Evolutionary conservation across 78 protist genomes (phyloP).

Genomic region (Isochrysis galbana): DNA sequence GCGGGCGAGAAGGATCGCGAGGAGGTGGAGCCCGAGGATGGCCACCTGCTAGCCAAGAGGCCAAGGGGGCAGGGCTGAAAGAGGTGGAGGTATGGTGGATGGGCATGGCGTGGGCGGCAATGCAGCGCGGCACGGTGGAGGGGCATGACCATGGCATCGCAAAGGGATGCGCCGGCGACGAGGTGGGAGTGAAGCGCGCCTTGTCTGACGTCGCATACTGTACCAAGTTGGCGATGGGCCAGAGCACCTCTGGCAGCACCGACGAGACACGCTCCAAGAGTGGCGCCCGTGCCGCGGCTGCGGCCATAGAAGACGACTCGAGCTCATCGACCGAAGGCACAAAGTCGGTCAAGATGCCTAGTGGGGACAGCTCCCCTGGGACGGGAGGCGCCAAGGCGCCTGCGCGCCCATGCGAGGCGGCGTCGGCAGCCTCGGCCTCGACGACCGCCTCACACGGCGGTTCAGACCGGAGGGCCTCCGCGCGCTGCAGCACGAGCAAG

Average conservation of each 20-base stretch:
- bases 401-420: not conserved
- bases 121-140: too few relatives aligned
- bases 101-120: too few relatives aligned
- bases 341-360: too few relatives aligned
- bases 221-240: not conserved
- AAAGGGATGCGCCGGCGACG: too few relatives aligned
- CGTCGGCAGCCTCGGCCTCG: not conserved
- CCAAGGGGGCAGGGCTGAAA: too few relatives aligned
- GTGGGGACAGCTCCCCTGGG: too few relatives aligned
- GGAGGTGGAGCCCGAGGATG: not conserved
- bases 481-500: not conserved
- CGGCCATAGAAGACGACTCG: too few relatives aligned
- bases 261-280: not conserved
- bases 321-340: too few relatives aligned
- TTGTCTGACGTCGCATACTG: not conserved
- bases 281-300: not conserved
- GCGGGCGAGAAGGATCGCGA: not conserved
- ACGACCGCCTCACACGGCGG: not conserved
- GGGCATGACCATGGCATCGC: too few relatives aligned
- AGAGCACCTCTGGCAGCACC: not conserved
- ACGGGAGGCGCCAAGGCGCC: not conserved
- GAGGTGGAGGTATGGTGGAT: too few relatives aligned
- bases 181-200: too few relatives aligned
- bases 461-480: not conserved
- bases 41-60: too few relatives aligned